Conservation (phyloP, 176 grass and related monocot genomes). For the Hsuehochloa calcarea region DNA sequence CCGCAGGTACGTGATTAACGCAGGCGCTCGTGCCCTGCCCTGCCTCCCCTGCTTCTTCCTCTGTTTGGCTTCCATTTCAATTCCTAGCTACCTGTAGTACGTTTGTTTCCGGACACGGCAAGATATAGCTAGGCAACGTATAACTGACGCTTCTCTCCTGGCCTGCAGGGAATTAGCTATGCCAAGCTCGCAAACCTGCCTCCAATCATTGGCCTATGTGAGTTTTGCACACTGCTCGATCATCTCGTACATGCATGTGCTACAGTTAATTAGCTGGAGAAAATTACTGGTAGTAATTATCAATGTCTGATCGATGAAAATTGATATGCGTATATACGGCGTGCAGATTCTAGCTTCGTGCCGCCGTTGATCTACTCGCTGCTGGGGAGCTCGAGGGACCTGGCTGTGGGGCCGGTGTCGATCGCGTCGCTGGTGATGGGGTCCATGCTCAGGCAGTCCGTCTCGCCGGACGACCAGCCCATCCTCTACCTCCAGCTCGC, state of each 20-base stretch:
- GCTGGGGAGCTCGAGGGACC: conserved; percentile 84
- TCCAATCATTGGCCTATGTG: conserved; percentile 90
- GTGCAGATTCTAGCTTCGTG: conserved; percentile 93
- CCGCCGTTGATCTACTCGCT: conserved; percentile 94
- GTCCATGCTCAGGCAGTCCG: conserved; percentile 79
- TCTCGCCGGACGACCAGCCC: conserved; percentile 81
- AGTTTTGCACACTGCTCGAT: conserved; percentile 11
- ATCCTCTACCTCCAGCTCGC: conserved; percentile 86
- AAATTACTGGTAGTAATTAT: not conserved
- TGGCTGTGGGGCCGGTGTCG: conserved; percentile 90
- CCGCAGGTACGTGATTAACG: conserved; percentile 50
- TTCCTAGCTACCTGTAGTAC: conserved; percentile 21
- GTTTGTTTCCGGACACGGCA: not conserved
- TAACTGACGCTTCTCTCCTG: not conserved
- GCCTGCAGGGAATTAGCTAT: conserved; percentile 94
- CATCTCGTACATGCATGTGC: not conserved
- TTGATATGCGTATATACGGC: not conserved
- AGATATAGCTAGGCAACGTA: not conserved
- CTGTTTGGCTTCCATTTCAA: not conserved
- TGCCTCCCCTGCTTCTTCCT: not conserved
- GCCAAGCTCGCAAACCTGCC: conserved; percentile 97
- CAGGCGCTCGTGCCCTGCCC: not conserved
- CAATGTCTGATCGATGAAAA: not conserved
- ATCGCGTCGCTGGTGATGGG: conserved; percentile 99
- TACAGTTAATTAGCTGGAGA: not conserved